Evolutionary conservation across 257 asterid genomes (phyloP), one percentile per base, ranked within the genome.

Genomic region (Linderniella brevidens): DNA sequence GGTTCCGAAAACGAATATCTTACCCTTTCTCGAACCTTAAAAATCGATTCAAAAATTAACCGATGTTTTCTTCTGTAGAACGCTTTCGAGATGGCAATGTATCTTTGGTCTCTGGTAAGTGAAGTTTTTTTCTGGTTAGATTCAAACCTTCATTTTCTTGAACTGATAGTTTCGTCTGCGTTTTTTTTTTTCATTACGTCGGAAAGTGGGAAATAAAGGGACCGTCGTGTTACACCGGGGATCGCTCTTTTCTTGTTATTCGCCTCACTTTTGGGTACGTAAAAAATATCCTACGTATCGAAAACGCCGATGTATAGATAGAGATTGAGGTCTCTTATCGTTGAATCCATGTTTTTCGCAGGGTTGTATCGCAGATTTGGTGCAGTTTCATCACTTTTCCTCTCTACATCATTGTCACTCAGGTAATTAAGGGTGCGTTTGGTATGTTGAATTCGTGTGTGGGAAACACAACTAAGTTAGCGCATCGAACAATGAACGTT

Each of bases 381-480:
- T 88, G 97, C 67, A 88, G 97, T 73, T 88, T 88, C 56, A 76
- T 88, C 82, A 88, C 97, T 11, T 88, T 88, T 60, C 95, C 97
- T 2, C 93, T 83, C 56, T 88, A 88, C 41, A 76, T 88, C 45
- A 80, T 83, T 40, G 73, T 88, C 37, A 75, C 93, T 56, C 97
- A 86, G 92, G 97, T 80, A 58, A 68, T 25, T 2, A 25, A 2
- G 6, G 32, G 32, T n/a, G n/a, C n/a, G n/a, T n/a, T n/a, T n/a
- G n/a, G n/a, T n/a, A n/a, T n/a, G n/a, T n/a, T n/a, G n/a, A n/a
- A 25, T 25, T 25, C 32, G 32, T n/a, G n/a, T n/a, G n/a, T n/a
- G n/a, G n/a, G n/a, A 25, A 25, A 25, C 32, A 25, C 32, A 25
- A 25, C n/a, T n/a, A n/a, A n/a, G n/a, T n/a, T n/a, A n/a, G n/a